Evolutionary conservation across 331 rosid species (phyloP), one percentile per base, ranked within the genome.

Genomic region (Rosa hybrid): DNA sequence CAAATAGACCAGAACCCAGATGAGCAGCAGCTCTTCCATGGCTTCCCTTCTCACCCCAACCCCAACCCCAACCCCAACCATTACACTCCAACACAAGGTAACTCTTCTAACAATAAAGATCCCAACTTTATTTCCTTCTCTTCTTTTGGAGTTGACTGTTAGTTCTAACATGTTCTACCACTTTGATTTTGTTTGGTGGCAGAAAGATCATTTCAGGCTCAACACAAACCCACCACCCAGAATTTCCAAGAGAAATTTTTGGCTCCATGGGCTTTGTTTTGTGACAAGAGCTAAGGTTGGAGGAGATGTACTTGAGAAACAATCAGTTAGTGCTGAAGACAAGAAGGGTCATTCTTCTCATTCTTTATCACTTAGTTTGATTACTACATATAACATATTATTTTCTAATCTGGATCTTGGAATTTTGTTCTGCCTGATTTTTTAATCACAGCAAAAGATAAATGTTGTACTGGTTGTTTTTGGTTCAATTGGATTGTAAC

Each of bases 1-100:
- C 65, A 42, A 51, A 84, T 8, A 71, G 71, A 45, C 25, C 12
- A 64, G 48, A 72, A 77, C 73, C 64, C 82, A 23, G 67, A 42
- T 54, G 75, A 82, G 79, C 70, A 64, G 62, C 82, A 69, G 80
- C 81, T 83, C 87, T 48, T 23, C 77, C 81, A 94, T 94, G 98
- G 94, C 97, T 71, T 90, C 92, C 59, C 87, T 94, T 87, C 90
- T 90, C 85, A 81, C 83, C 77, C 79, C 86, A 53, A 82, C 91
- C 45, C 77, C 86, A 71, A 57, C 89, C 68, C 79, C 86, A 53
- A 82, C 91, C 45, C 77, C 86, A 71, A 57, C 89, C 68, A 21
- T 80, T 77, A 54, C 88, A 78, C 82, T 89, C 23, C 86, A 86
- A 30, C 89, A 49, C 76, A 87, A 86, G 98, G 98, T 91, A 25